These are phyloP conservation scores for Lasiodiplodia sp. DNA, from an alignment of 2,329 filamentous ascomycete species.

Conservation along the genomic window DNA sequence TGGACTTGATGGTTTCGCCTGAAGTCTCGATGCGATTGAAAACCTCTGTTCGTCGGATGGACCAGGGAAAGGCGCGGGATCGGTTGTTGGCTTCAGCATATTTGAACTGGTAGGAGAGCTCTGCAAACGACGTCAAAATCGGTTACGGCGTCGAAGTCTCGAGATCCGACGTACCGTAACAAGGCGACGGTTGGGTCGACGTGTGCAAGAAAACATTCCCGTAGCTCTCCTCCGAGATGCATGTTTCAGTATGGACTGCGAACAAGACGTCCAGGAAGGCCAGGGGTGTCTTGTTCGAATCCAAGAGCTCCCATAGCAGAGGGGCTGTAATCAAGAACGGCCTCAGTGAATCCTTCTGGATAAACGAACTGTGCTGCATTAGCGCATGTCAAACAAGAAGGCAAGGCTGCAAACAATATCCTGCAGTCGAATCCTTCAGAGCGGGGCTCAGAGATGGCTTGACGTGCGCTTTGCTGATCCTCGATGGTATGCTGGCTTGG, in stretches of 20 bases:
- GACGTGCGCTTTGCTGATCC: not conserved
- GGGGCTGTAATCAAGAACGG: conserved; percentile 22
- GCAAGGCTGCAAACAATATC: not conserved
- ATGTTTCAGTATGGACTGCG: conserved; percentile 19
- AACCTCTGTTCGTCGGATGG: conserved; percentile 9
- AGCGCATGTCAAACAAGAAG: not conserved
- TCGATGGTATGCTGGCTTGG: not conserved
- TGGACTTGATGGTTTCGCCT: not conserved
- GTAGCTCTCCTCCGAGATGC: conserved; percentile 24
- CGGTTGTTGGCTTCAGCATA: conserved; percentile 20
- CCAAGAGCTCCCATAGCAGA: conserved; percentile 12
- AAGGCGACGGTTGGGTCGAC: not conserved
- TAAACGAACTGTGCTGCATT: not conserved
- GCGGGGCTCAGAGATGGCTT: not conserved
- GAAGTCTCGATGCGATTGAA: not conserved
- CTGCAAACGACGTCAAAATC: not conserved
- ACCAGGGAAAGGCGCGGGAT: conserved; percentile 11
- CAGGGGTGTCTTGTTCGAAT: not conserved
- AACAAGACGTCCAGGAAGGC: conserved; percentile 18
- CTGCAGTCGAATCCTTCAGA: not conserved
- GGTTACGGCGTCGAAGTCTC: not conserved
- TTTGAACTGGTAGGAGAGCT: conserved; percentile 24
- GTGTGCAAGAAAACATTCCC: conserved; percentile 11
- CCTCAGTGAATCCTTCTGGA: conserved; percentile 6
- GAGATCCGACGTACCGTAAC: not conserved